Percentiles rank a stretch among this genome's conserved stretches.
Evolutionary conservation across 2,329 filamentous ascomycete species (phyloP).

Genomic region (Talaromyces sp.): DNA sequence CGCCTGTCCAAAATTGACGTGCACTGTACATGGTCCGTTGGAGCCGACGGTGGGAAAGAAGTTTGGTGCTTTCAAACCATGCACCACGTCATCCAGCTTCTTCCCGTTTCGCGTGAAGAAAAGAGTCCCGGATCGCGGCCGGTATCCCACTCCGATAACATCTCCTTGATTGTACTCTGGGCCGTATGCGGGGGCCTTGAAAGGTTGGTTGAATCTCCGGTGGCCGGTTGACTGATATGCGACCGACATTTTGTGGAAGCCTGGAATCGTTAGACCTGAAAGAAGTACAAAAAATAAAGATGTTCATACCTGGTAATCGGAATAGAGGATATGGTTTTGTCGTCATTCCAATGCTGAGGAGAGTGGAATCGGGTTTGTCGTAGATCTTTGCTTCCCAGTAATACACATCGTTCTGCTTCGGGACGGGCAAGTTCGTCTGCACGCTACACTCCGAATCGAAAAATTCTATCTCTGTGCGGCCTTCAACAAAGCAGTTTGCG

Average conservation of each 20-base stretch:
- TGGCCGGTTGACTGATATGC: conserved; percentile 85
- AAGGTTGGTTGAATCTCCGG: conserved; percentile 89
- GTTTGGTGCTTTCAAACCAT: conserved; percentile 89
- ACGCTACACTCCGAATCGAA: conserved; percentile 98
- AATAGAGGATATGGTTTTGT: conserved; percentile 98
- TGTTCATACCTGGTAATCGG: conserved; percentile 71
- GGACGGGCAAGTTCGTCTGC: conserved; percentile 91
- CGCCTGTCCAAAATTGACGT: conserved; percentile 96
- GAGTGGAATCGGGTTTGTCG: conserved; percentile 85
- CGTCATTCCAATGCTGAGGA: conserved; percentile 86
- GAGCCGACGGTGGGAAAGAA: conserved; percentile 97
- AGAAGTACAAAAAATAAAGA: background rate
- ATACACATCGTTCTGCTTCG: conserved; percentile 98
- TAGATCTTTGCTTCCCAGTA: conserved; percentile 99
- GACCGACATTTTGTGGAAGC: conserved; percentile 86
- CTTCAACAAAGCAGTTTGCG: conserved; percentile 97
- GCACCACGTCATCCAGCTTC: conserved; percentile 87
- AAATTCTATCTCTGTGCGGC: conserved; percentile 94
- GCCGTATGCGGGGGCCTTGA: conserved; percentile 71
- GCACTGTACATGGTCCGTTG: conserved; percentile 83
- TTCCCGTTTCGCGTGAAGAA: conserved; percentile 99
- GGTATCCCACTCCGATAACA: conserved; percentile 91
- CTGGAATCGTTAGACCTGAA: conserved; percentile 39
- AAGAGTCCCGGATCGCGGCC: conserved; percentile 85
- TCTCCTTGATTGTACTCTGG: conserved; percentile 86